Percentiles rank a stretch among this genome's conserved stretches.
Evolutionary conservation across 768 basidiomycete genomes (phyloP).

Genomic region (Sporobolomyces pararoseus): DNA sequence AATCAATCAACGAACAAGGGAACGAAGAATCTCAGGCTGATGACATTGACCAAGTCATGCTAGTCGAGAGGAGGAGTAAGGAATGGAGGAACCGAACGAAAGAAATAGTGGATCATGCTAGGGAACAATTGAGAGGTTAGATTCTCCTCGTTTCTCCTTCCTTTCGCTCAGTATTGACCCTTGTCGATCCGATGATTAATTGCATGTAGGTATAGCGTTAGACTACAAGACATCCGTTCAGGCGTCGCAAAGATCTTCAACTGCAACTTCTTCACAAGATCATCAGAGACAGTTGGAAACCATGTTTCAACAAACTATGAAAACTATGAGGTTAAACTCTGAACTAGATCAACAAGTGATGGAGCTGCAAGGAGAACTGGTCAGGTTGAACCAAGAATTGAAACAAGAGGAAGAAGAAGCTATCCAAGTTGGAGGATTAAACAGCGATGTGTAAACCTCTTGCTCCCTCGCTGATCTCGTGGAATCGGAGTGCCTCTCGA

Average conservation of each 20-base stretch:
- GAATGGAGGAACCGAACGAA: slow-evolving; percentile 10
- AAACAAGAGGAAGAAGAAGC: slow-evolving; percentile 39
- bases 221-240: slow-evolving; percentile 21
- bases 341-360: slow-evolving; percentile 38
- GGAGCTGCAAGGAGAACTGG: slow-evolving; percentile 32
- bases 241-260: slow-evolving; percentile 25
- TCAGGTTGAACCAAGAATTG: slow-evolving; percentile 34
- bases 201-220: slow-evolving; percentile 23
- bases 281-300: slow-evolving; percentile 30
- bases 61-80: slow-evolving; percentile 13
- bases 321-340: slow-evolving; percentile 27
- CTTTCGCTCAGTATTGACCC: not conserved
- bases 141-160: not conserved
- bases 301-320: slow-evolving; percentile 19
- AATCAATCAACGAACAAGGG: too few relatives aligned
- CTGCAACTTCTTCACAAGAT: slow-evolving; percentile 13
- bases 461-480: not conserved
- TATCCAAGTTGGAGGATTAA: slow-evolving; percentile 24
- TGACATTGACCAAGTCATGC: slow-evolving; percentile 24
- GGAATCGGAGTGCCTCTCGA: not conserved
- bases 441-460: slow-evolving; percentile 36
- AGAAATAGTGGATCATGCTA: slow-evolving; percentile 29
- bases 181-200: rapidly evolving
- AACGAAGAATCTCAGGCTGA: too few relatives aligned
- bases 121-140: slow-evolving; percentile 37